Evolutionary conservation across 83 land plant species (phyloP).

Genomic region (Diphasiastrum complanatum): DNA sequence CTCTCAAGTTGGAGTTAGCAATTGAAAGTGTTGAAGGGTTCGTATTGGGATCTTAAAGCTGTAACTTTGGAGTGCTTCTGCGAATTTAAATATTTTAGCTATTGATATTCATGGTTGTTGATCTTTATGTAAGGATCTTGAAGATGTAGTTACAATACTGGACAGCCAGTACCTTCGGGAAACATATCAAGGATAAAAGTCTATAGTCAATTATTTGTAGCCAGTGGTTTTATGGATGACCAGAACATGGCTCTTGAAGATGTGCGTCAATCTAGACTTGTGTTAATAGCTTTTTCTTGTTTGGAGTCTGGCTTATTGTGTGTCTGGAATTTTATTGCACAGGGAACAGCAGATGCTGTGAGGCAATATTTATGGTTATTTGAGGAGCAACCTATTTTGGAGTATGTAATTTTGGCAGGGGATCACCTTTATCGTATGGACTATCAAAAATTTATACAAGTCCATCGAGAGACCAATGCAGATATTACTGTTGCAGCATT

Average conservation of each 20-base stretch:
- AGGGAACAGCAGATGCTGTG: constrained; percentile 94
- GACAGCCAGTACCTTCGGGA: too few species aligned
- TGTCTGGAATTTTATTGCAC: not conserved
- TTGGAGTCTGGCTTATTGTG: not conserved
- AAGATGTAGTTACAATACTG: too few species aligned
- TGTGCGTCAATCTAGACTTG: not conserved
- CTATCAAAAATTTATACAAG: constrained; percentile 55
- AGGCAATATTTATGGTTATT: constrained; percentile 75
- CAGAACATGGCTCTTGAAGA: not conserved
- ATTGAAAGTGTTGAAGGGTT: not conserved
- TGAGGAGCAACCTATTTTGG: constrained; percentile 62
- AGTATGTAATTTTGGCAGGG: constrained; percentile 75
- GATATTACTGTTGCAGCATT: constrained; percentile 79
- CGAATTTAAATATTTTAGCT: too few species aligned
- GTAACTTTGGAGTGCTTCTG: too few species aligned
- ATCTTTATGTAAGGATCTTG: too few species aligned
- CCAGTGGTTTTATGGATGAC: not conserved
- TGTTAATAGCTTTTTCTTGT: not conserved
- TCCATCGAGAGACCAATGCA: constrained; percentile 61
- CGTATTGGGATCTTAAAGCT: not conserved
- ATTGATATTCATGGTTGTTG: too few species aligned
- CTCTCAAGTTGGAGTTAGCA: not conserved
- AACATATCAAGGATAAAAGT: too few species aligned
- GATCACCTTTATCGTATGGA: constrained; percentile 86
- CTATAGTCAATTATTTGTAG: not conserved